Evolutionary conservation across 2,329 filamentous ascomycete species (phyloP).

Genomic region (Simplicillium sp.): DNA sequence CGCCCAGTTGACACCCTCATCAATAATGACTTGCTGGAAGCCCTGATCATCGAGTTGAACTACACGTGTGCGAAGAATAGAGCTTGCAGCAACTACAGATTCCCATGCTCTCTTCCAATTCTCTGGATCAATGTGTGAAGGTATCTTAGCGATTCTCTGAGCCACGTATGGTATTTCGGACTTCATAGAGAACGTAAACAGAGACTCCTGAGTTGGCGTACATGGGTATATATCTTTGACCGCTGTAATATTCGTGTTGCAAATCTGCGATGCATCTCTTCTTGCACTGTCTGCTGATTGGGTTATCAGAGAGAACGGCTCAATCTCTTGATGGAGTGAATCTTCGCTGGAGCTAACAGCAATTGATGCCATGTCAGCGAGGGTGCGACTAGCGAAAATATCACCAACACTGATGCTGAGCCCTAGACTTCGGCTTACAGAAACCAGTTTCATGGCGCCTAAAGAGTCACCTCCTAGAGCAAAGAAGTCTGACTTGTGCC

Average conservation of each 20-base stretch:
- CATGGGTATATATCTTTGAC: constrained; percentile 44
- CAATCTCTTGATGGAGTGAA: neutral
- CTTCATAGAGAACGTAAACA: constrained; percentile 40
- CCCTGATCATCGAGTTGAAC: constrained; percentile 11
- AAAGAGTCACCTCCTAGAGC: neutral
- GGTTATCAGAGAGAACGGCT: neutral
- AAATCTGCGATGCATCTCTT: constrained; percentile 13
- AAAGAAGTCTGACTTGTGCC: neutral
- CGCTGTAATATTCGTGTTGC: constrained; percentile 16
- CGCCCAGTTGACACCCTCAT: neutral
- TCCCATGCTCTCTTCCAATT: constrained; percentile 31
- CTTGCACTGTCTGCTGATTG: neutral
- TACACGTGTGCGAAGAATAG: constrained; percentile 37
- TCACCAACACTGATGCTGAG: neutral
- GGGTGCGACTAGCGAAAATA: neutral
- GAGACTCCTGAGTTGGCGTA: constrained; percentile 41
- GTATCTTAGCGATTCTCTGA: constrained; percentile 32
- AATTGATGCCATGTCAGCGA: neutral
- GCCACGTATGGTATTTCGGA: constrained; percentile 39
- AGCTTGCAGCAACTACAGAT: constrained; percentile 21
- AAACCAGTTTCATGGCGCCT: neutral
- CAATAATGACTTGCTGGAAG: constrained; percentile 1
- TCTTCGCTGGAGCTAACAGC: neutral
- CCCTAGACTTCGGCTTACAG: neutral
- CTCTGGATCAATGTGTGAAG: constrained; percentile 18